Evolutionary conservation across 1,139 yeast species (phyloP).

Genomic region (Hyphopichia fennica): DNA sequence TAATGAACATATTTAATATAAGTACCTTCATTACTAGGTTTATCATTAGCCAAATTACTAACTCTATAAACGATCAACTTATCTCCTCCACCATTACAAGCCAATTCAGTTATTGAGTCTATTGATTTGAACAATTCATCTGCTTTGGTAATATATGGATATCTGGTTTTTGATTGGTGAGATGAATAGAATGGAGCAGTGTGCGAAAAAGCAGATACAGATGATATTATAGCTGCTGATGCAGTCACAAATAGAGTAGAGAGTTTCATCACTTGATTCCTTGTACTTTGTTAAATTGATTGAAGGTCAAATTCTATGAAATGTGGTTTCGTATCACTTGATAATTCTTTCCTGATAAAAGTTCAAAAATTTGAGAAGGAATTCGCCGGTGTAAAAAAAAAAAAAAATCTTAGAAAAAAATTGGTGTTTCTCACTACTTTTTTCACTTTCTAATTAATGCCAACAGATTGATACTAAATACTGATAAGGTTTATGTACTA

Average conservation of each 20-base stretch:
- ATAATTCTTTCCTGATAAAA: background rate
- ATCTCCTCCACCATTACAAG: constrained; percentile 14
- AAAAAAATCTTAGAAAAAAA: background rate
- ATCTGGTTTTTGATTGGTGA: constrained; percentile 12
- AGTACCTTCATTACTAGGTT: constrained; percentile 11
- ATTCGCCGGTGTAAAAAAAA: constrained; percentile 1
- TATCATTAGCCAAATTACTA: constrained; percentile 12
- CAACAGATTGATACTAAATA: too few relatives aligned
- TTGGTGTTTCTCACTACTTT: background rate
- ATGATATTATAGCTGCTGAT: constrained; percentile 7
- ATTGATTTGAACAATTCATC: constrained; percentile 12
- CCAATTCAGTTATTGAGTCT: constrained; percentile 14
- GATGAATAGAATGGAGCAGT: constrained; percentile 30
- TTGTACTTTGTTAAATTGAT: background rate
- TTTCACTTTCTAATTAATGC: too few relatives aligned
- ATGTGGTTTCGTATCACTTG: background rate
- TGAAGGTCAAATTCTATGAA: too few relatives aligned
- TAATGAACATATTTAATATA: constrained; percentile 34
- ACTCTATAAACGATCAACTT: constrained; percentile 25
- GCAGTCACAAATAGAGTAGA: constrained; percentile 5
- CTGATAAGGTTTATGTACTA: too few relatives aligned
- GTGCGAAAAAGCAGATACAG: constrained; percentile 30
- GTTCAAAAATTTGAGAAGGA: constrained; percentile 3
- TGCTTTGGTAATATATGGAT: constrained; percentile 21
- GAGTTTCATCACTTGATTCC: constrained; percentile 6